Base-by-base conservation (phyloP, 148 eudicot genomes). In the Rhododendron molle region DNA sequence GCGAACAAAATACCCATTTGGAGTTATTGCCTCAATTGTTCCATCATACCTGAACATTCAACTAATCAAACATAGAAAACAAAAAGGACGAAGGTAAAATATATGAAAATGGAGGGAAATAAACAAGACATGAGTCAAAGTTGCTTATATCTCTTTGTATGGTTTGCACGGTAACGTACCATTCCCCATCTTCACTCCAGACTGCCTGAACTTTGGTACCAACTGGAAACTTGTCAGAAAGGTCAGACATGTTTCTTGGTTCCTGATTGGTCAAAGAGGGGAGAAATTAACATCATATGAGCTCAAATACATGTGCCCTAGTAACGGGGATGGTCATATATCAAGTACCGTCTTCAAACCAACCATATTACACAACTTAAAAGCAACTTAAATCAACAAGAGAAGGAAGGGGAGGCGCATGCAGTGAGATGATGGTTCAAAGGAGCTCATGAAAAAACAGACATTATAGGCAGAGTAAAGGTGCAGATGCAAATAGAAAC, bases 181-280 rank as follows among this genome's bases (percentile, higher is more conserved):
- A 97, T 87, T 97, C 99, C 83, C 99, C 99, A 85, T 97, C 99
- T 87, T 94, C 98, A 89, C 99, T 97, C 92, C 91, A 97, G 85
- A 97, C 98, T 60, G 98, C 98, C 89, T 93, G 99, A 90, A 97
- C 93, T 90, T 95, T 95, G 28, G 93, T 91, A 32, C 96, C 98
- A 84, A 97, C 86, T 43, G 95, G 94, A 85, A 91, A 87, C 80
- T 87, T 95, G 83, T 93, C 91, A 54, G 93, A 90, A 87, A 89
- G 83, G 87, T 88, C 92, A 80, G 85, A 76, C 58, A 79, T 81
- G 87, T 87, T 85, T 38, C 71, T 83, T 52, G 90, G 83, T 40
- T 92, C 90, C 98, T 92, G 87, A 83, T 82, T 40, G 23, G 62
- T 38, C 76, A 85, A 74, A 36, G 16, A 84, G 83, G 73, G 73